Conservation (phyloP, 176 grass and related monocot species). For the Thinopyrum elongatum region DNA sequence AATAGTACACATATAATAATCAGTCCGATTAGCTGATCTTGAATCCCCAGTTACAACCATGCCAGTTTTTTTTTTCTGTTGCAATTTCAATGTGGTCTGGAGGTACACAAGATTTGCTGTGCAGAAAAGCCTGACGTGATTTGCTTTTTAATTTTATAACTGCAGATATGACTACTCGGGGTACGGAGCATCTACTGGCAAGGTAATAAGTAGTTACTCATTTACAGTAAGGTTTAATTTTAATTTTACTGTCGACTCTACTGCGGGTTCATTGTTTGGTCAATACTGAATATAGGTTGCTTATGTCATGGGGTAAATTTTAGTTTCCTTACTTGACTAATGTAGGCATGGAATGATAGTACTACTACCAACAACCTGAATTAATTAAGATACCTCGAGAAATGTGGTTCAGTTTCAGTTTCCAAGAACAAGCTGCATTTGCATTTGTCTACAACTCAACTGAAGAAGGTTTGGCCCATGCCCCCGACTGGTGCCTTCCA, state of each 20-base stretch:
- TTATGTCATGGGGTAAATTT: background rate
- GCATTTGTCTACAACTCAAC: constrained; percentile 4
- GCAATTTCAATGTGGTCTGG: constrained; percentile 6
- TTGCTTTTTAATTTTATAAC: constrained; percentile 30
- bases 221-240: background rate
- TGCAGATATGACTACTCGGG: constrained; percentile 97
- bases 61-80: background rate
- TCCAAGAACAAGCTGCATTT: constrained; percentile 23
- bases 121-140: constrained; percentile 5
- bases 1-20: background rate
- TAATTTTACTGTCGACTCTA: background rate
- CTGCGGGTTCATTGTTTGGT: constrained; percentile 1
- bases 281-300: background rate
- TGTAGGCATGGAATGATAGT: background rate
- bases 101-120: background rate
- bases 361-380: constrained; percentile 7
- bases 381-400: constrained; percentile 30
- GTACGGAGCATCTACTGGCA: constrained; percentile 90
- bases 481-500: constrained; percentile 32
- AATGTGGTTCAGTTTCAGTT: constrained; percentile 34
- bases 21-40: background rate
- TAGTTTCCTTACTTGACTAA: background rate
- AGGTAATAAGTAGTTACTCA: constrained; percentile 42
- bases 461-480: constrained; percentile 21
- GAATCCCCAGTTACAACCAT: background rate